These are phyloP conservation scores for Trichoderma sp. DNA, from an alignment of 2,329 filamentous ascomycete genomes.

Conservation along the genomic window DNA sequence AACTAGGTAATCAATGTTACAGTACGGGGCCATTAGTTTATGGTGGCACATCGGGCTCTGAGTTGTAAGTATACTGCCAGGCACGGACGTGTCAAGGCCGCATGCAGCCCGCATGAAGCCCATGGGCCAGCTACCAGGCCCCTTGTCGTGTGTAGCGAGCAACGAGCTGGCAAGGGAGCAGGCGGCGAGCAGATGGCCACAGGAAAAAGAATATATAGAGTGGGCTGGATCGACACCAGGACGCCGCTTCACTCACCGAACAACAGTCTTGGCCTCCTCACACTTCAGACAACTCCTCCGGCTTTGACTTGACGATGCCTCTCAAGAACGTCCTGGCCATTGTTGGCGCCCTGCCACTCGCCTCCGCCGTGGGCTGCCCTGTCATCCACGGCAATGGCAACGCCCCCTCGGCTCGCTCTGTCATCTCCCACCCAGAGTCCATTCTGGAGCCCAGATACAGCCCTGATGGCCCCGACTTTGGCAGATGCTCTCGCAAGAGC, in stretches of 20 bases:
- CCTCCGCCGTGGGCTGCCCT: conserved; percentile 25
- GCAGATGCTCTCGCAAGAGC: conserved; percentile 29
- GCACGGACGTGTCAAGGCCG: conserved; percentile 16
- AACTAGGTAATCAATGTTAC: conserved; percentile 2
- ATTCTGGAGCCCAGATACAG: conserved; percentile 26
- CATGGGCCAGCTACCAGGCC: background rate
- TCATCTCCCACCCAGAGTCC: conserved; percentile 16
- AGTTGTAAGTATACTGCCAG: conserved; percentile 3
- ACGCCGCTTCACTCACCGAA: background rate
- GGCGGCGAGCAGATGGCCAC: background rate
- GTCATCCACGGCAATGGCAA: conserved; percentile 26
- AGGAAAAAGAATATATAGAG: conserved; percentile 20
- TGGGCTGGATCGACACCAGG: conserved; percentile 15
- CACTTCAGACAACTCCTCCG: background rate
- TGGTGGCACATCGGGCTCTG: conserved; percentile 22
- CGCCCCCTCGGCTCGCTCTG: background rate
- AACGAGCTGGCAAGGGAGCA: background rate
- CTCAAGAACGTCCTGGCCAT: conserved; percentile 28
- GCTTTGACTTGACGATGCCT: conserved; percentile 24
- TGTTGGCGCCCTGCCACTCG: conserved; percentile 28
- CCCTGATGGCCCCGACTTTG: conserved; percentile 27
- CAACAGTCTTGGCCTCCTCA: conserved; percentile 11
- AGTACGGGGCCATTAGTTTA: background rate
- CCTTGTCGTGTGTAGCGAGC: conserved; percentile 7
- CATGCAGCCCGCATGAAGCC: conserved; percentile 16